Evolutionary conservation across 2,329 filamentous ascomycete species (phyloP), one percentile per base, ranked within the genome.

Genomic region (Chaetomiaceae sp.): DNA sequence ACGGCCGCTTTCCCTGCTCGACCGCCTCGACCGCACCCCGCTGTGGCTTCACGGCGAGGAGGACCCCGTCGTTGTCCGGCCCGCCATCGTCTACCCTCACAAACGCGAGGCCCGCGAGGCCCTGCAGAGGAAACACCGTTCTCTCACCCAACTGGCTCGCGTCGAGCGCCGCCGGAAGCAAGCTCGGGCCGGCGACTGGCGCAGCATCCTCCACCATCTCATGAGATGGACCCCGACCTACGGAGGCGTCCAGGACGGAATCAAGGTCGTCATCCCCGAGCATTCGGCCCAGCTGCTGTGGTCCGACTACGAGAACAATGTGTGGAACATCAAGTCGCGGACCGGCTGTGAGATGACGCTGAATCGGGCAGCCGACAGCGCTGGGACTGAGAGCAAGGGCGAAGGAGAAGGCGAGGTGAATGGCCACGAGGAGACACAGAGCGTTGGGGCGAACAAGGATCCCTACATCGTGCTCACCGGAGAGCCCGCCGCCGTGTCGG

Each of bases 151-250:
- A 6, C 75, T 77, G 56, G 55, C 65, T 3, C 68, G 68, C 4
- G 63, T 72, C 38, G 67, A 72, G 37, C 59, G 63, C 37, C 62
- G 63, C 17, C 64, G 72, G 20, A 69, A 68, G 53, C 57, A 61
- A 19, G 60, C 63, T 12, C 65, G 68, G 49, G 15, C 60, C 67
- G 33, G 64, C 69, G 65, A 72, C 54, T 79, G 75, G 75, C 68
- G 65, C 14, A 57, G 63, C 6, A 69, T 71, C 11, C 67, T 79
- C 37, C 55, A 63, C 8, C 56, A 69, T 4, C 66, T 80, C 54
- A 67, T 66, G 56, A 61, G 61, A 14, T 68, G 63, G 58, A 77
- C 73, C 14, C 63, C 63, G 23, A 47, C 25, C 27, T 33, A 56
- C 20, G 29, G 25, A 42, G 23, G 42, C 20, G 19, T 47, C 37